Evolutionary conservation across 495 filamentous ascomycete genomes (phyloP).

Genomic region (Aspergillus saccharolyticus): DNA sequence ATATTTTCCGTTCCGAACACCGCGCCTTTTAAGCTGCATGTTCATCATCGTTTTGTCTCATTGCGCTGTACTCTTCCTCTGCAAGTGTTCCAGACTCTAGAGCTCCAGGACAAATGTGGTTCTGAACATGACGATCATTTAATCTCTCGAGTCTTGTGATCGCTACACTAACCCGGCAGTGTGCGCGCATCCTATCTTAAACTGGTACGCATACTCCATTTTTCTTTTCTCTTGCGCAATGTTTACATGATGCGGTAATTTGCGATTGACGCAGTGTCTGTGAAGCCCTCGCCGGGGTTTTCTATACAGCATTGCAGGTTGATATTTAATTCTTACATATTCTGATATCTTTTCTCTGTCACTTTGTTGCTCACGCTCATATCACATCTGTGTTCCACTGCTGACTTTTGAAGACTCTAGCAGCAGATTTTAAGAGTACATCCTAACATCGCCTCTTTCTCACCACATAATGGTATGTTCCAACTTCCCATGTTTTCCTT

Average conservation of each 20-base stretch:
- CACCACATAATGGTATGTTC: constrained; percentile 20
- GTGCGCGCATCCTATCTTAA: not conserved
- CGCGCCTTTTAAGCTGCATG: constrained; percentile 17
- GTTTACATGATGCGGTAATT: constrained; percentile 89
- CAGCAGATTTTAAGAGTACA: constrained; percentile 1
- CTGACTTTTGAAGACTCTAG: constrained; percentile 28
- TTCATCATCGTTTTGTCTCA: constrained; percentile 1
- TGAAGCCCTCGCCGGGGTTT: constrained; percentile 80
- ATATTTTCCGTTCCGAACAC: constrained; percentile 22
- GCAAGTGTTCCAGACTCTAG: not conserved
- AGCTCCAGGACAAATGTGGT: constrained; percentile 2
- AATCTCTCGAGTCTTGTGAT: too few species aligned
- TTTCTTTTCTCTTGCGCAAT: not conserved
- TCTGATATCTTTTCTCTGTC: constrained; percentile 54
- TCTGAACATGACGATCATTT: not conserved
- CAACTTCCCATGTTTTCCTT: constrained; percentile 2
- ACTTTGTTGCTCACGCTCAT: constrained; percentile 10
- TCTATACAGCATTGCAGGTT: constrained; percentile 66
- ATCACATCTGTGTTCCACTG: constrained; percentile 9
- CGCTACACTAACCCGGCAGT: not conserved
- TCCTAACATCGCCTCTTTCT: not conserved
- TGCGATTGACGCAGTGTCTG: constrained; percentile 84
- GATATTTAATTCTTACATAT: constrained; percentile 98
- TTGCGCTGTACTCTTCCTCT: not conserved
- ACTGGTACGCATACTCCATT: constrained; percentile 25